These are phyloP conservation scores for Triticum turgidum DNA, from an alignment of 176 grass and related monocot genomes.

Conservation along the genomic window DNA sequence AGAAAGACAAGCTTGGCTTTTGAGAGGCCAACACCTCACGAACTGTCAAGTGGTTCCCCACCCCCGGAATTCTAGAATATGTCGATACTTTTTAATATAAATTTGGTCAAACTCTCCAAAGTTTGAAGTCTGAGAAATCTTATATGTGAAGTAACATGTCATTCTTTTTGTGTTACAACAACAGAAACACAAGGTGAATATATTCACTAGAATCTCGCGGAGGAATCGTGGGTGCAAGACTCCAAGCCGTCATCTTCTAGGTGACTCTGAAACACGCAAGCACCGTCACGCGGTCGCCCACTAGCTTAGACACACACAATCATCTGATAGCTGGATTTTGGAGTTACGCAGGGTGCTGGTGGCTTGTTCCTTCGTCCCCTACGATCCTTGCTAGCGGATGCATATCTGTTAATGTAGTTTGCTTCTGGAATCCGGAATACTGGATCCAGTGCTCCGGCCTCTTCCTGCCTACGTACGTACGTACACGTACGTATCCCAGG, in stretches of 20 bases:
- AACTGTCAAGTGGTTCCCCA: no score
- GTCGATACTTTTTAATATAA: no score
- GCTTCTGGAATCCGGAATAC: background rate
- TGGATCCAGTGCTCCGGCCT: background rate
- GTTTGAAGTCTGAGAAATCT: no score
- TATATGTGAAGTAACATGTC: no score
- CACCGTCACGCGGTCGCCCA: background rate
- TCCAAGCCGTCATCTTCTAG: background rate
- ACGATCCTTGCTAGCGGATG: background rate
- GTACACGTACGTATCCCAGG: background rate
- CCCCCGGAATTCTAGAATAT: no score
- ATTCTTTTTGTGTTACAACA: background rate
- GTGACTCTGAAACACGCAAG: conserved; percentile 15
- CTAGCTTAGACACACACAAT: background rate
- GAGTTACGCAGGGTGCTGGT: background rate
- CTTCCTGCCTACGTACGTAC: no score
- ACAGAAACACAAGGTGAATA: background rate
- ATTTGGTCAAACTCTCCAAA: no score
- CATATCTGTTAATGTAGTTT: background rate
- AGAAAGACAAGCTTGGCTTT: no score
- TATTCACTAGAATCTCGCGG: background rate
- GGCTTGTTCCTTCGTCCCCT: background rate
- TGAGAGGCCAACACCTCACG: no score
- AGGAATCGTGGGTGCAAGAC: background rate
- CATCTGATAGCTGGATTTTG: background rate